A percentile compares a stretch with the other conserved stretches of the same genome.
phyloP scores from a whole-genome alignment of 2,329 filamentous ascomycete genomes.

The Fusarium circinatum region DNA sequence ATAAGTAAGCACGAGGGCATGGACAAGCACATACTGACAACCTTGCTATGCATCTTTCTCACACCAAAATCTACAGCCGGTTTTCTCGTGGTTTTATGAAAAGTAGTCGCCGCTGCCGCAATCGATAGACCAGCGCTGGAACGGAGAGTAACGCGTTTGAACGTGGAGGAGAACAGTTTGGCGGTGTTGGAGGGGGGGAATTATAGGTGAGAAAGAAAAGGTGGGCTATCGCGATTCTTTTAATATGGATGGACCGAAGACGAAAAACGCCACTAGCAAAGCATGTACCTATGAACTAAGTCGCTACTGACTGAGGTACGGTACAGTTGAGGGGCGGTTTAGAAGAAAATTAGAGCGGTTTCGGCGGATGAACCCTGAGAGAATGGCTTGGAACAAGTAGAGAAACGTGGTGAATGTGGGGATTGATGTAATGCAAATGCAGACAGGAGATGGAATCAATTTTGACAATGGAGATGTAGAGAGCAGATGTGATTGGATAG shows the following conservation, averaged over 20 bases:
- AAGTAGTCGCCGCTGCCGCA: constrained; percentile 72
- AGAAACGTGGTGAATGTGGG: constrained; percentile 14
- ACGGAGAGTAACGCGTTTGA: constrained; percentile 77
- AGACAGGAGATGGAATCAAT: constrained; percentile 30
- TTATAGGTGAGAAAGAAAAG: neutral
- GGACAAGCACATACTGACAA: constrained; percentile 75
- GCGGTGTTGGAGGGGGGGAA: constrained; percentile 53
- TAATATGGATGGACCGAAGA: neutral
- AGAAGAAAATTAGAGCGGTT: constrained; percentile 23
- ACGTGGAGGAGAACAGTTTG: constrained; percentile 93
- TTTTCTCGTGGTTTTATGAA: constrained; percentile 62
- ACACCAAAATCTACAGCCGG: constrained; percentile 49
- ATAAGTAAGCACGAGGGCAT: neutral
- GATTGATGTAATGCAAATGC: constrained; percentile 18
- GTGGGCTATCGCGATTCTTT: constrained; percentile 35
- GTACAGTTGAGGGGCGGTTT: constrained; percentile 14
- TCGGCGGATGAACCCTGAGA: constrained; percentile 28
- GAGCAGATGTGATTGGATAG: constrained; percentile 18
- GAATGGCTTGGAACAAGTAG: neutral
- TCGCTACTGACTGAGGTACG: neutral
- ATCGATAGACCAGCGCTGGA: constrained; percentile 79
- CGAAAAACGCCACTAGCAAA: constrained; percentile 14
- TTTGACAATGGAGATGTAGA: constrained; percentile 13
- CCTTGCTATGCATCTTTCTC: constrained; percentile 88
- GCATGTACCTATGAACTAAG: neutral